Evolutionary conservation across 352 stramenopile genomes (phyloP).

Genomic region (Phytopythium aichiense): DNA sequence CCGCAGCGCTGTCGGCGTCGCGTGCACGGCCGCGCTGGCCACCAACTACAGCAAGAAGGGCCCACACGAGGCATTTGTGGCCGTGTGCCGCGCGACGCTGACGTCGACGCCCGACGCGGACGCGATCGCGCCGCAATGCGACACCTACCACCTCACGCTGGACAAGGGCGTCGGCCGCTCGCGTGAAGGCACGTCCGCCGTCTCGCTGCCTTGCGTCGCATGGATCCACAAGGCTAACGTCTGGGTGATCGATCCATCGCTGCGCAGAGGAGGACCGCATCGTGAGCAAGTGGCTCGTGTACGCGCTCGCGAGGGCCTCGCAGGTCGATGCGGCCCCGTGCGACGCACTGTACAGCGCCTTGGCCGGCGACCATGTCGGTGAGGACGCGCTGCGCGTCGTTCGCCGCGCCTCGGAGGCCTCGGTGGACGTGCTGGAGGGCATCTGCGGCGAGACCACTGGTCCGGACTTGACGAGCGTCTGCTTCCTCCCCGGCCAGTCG

Average conservation of each 20-base stretch:
- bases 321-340: slow-evolving; percentile 28
- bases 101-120: background rate
- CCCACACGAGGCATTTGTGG: slow-evolving; percentile 66
- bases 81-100: slow-evolving; percentile 33
- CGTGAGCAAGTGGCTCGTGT: slow-evolving; percentile 65
- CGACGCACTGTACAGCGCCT: slow-evolving; percentile 21
- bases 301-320: slow-evolving; percentile 46
- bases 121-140: slow-evolving; percentile 24
- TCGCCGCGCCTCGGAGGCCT: background rate
- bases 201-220: background rate
- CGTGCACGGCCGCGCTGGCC: slow-evolving; percentile 65
- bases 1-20: slow-evolving; percentile 44
- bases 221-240: background rate
- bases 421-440: slow-evolving; percentile 20
- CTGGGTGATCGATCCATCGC: background rate
- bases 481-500: slow-evolving; percentile 30
- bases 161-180: slow-evolving; percentile 56
- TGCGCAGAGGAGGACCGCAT: slow-evolving; percentile 58
- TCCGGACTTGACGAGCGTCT: slow-evolving; percentile 31
- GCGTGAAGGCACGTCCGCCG: slow-evolving; percentile 16
- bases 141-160: slow-evolving; percentile 61
- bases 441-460: slow-evolving; percentile 19
- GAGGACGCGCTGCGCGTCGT: slow-evolving; percentile 25
- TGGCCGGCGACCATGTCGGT: slow-evolving; percentile 24
- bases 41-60: slow-evolving; percentile 61